Percentiles rank a stretch among this genome's conserved stretches.
These are phyloP conservation scores for Alternaria alternata DNA, from an alignment of 2,329 filamentous ascomycete species.

Conservation along the genomic window DNA sequence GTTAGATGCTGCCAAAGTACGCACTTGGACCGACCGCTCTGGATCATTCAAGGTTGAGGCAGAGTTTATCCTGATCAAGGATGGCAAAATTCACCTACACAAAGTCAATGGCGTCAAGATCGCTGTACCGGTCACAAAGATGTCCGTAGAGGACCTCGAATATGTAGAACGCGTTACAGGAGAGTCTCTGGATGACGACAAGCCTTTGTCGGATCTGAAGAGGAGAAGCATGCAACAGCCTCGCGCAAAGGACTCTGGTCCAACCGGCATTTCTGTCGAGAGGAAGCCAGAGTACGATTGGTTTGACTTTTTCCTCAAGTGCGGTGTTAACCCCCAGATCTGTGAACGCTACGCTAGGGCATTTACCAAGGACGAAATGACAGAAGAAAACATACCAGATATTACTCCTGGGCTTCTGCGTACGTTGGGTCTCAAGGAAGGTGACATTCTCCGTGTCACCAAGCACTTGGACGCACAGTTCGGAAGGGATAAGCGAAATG, in stretches of 20 bases:
- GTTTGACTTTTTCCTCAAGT: constrained; percentile 97
- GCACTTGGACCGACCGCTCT: constrained; percentile 93
- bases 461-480: constrained; percentile 85
- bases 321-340: constrained; percentile 88
- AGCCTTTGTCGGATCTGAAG: constrained; percentile 85
- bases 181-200: constrained; percentile 87
- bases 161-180: constrained; percentile 92
- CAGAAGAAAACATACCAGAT: constrained; percentile 89
- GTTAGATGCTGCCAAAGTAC: constrained; percentile 76
- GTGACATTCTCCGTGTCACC: constrained; percentile 96
- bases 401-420: constrained; percentile 84
- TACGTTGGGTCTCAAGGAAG: constrained; percentile 91
- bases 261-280: constrained; percentile 70
- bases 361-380: constrained; percentile 92
- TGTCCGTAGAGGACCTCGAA: constrained; percentile 93
- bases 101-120: constrained; percentile 99
- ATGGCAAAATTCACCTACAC: constrained; percentile 96
- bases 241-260: constrained; percentile 60
- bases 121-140: constrained; percentile 92
- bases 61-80: constrained; percentile 91
- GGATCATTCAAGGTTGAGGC: constrained; percentile 98
- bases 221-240: constrained; percentile 54
- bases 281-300: constrained; percentile 87
- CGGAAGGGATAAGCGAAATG: constrained; percentile 65
- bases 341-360: constrained; percentile 94